These are phyloP conservation scores for Basidioascus undulatus DNA, from an alignment of 768 basidiomycete genomes.

Conservation along the genomic window DNA sequence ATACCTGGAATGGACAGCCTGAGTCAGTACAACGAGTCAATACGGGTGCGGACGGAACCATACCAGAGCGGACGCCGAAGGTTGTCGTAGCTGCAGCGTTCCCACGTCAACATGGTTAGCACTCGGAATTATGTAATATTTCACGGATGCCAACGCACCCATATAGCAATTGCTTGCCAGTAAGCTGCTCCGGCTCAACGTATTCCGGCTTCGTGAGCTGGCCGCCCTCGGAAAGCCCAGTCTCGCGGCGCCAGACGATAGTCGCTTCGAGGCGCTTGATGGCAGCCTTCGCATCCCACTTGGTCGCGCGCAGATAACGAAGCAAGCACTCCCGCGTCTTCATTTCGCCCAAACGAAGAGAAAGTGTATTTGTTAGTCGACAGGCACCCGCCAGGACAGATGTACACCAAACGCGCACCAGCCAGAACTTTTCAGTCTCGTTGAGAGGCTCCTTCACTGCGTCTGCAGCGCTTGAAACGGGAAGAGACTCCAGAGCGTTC, in stretches of 20 bases:
- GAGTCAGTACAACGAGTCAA: background rate
- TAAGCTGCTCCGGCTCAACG: constrained; percentile 56
- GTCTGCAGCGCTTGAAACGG: no score
- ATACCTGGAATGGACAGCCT: background rate
- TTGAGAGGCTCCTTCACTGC: no score
- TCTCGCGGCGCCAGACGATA: constrained; percentile 53
- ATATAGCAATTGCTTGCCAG: constrained; percentile 51
- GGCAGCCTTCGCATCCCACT: constrained; percentile 34
- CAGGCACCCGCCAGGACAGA: no score
- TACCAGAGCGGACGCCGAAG: no score
- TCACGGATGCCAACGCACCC: constrained; percentile 43
- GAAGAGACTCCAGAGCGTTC: no score
- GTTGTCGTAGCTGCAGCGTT: no score
- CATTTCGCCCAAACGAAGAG: no score
- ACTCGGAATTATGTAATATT: constrained; percentile 35
- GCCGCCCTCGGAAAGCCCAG: constrained; percentile 37
- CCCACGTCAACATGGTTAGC: no score
- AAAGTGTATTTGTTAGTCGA: no score
- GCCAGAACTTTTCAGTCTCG: no score
- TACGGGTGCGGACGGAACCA: no score
- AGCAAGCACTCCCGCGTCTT: constrained; percentile 51
- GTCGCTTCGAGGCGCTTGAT: constrained; percentile 44
- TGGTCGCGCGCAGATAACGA: constrained; percentile 48
- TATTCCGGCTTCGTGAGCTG: constrained; percentile 30
- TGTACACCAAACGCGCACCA: no score